A percentile compares a stretch with the other conserved stretches of the same genome.
These are phyloP conservation scores for Penstemon newberryi DNA, from an alignment of 257 asterid species.

Conservation along the genomic window DNA sequence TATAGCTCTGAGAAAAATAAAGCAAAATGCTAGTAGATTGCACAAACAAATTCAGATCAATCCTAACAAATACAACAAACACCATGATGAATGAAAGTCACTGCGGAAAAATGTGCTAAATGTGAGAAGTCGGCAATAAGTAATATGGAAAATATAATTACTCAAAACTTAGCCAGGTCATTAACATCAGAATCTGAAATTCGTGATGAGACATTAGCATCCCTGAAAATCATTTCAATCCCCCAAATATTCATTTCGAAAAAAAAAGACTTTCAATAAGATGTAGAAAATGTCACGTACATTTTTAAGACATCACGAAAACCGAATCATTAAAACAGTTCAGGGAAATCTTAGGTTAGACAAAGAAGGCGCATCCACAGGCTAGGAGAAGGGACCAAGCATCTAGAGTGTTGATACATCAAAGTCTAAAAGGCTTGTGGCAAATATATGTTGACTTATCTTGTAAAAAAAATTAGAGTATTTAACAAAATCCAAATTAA, in stretches of 20 bases:
- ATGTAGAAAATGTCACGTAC: not conserved
- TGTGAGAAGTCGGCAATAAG: conserved; percentile 6
- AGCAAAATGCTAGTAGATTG: not conserved
- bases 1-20: conserved; percentile 31
- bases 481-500: not conserved
- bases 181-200: not conserved
- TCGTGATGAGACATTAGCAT: conserved; percentile 7
- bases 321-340: not conserved
- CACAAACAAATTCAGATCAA: not conserved
- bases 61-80: conserved; percentile 9
- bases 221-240: conserved; percentile 7
- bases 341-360: not conserved
- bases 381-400: conserved; percentile 12
- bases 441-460: not conserved
- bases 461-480: conserved; percentile 14
- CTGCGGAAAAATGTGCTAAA: conserved; percentile 1
- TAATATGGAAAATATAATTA: conserved; percentile 1
- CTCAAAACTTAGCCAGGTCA: not conserved
- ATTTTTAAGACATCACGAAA: not conserved
- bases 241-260: conserved; percentile 7
- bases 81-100: conserved; percentile 12
- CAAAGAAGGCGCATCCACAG: conserved; percentile 12
- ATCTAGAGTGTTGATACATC: not conserved
- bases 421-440: not conserved
- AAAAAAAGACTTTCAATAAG: conserved; percentile 1